phyloP scores from a whole-genome alignment of 78 protist species.

The Polysphondylium violaceum region DNA sequence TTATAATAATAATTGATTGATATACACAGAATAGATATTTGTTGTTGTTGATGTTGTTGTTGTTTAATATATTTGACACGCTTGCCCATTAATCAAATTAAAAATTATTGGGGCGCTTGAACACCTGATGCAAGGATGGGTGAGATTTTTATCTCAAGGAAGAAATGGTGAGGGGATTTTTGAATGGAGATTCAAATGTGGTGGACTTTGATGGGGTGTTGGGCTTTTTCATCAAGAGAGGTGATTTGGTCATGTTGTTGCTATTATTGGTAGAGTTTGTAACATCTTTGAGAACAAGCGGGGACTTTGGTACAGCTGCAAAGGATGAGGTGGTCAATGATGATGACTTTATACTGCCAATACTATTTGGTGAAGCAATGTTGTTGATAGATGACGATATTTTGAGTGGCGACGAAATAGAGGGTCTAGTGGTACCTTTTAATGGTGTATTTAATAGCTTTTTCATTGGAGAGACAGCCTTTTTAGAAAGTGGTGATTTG shows the following conservation, averaged over 20 bases:
- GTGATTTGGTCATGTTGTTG: not conserved
- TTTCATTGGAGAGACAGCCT: not conserved
- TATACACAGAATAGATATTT: too few species aligned
- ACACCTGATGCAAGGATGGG: not conserved
- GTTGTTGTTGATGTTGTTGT: too few species aligned
- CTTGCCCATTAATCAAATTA: too few species aligned
- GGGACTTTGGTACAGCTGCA: not conserved
- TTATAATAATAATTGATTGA: too few species aligned
- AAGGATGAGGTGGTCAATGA: not conserved
- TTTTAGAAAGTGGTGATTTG: not conserved
- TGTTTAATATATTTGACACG: too few species aligned
- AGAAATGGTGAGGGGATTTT: too few species aligned
- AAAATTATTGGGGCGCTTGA: not conserved
- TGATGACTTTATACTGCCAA: slow-evolving; percentile 21
- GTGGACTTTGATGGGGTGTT: not conserved
- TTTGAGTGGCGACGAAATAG: not conserved
- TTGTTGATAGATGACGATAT: too few species aligned
- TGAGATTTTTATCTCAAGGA: too few species aligned
- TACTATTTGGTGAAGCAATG: not conserved
- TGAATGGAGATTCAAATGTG: not conserved
- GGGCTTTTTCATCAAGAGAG: not conserved
- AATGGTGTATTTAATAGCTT: not conserved
- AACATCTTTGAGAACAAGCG: not conserved
- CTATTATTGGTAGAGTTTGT: not conserved
- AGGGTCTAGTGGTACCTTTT: not conserved